These are phyloP conservation scores for Torulaspora quercuum DNA, from an alignment of 805 yeast genomes.

Conservation along the genomic window DNA sequence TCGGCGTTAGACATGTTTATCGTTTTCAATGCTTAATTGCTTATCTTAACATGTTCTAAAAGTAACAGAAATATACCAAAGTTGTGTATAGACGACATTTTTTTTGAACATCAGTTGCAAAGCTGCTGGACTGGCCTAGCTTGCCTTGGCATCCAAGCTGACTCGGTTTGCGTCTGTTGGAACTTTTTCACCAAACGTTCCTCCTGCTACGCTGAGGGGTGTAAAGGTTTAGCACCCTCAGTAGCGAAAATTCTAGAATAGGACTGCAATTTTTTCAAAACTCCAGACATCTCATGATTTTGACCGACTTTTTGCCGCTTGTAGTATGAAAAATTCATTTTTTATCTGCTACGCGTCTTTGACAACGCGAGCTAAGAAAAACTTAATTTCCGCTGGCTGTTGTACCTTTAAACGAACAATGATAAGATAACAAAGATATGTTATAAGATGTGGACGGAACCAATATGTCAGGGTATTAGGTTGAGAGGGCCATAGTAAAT, in stretches of 20 bases:
- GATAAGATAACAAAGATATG: too few species aligned
- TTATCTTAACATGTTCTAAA: slow-evolving; percentile 11
- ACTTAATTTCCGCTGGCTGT: too few species aligned
- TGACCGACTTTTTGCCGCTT: too few species aligned
- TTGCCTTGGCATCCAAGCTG: too few species aligned
- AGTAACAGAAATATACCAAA: too few species aligned
- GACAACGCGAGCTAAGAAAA: slow-evolving; percentile 7
- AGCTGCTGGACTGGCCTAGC: too few species aligned
- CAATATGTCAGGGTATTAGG: too few species aligned
- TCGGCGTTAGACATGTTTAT: slow-evolving; percentile 67
- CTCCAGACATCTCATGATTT: slow-evolving; percentile 6
- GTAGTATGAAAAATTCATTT: not conserved
- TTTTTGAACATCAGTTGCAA: too few species aligned
- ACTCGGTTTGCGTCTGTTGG: slow-evolving; percentile 7
- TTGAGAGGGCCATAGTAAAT: too few species aligned
- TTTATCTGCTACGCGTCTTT: not conserved
- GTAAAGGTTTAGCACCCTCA: slow-evolving; percentile 12
- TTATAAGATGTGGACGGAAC: too few species aligned
- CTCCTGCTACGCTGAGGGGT: slow-evolving; percentile 24
- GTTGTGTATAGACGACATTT: too few species aligned
- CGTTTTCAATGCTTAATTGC: slow-evolving; percentile 12
- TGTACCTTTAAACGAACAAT: too few species aligned
- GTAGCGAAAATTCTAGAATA: slow-evolving; percentile 24
- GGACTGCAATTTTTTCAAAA: not conserved
- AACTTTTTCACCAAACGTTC: slow-evolving; percentile 28